Base-by-base conservation (phyloP, 352 stramenopile species). In the Phytophthora meadii region DNA sequence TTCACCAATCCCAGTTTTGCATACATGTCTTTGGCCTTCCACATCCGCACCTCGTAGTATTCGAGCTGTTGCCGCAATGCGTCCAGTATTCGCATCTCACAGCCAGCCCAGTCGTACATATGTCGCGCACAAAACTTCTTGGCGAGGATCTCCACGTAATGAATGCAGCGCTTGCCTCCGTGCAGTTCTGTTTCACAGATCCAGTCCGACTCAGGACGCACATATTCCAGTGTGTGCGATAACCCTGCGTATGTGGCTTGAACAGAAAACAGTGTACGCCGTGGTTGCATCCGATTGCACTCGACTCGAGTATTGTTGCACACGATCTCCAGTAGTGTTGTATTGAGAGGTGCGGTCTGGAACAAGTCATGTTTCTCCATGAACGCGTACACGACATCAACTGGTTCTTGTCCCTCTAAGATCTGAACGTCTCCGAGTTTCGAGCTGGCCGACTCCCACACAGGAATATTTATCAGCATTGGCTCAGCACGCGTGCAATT, bases 301-400 rank as follows among this genome's bases (percentile, higher is more conserved):
- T 66, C 64, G 19, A 93, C 83, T 27, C 84, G 77, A 54, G 84
- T 85, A 67, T 66, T 90, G 55, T 89, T 91, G 69, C 87, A 94
- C 8, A 90, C 83, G 11, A 88, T 64, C 56, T 87, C 67, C 2
- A 88, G 57, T 19, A 94, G 55, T 8, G 81, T 82, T 44, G 81
- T 90, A 74, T 94, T 94, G 53, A 94, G 67, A 41, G 87, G 87
- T 27, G 72, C 84, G 4, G 87, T 90, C 59, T 94, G 87, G 62
- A 94, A 93, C 24, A 94, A 48, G 44, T 94, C 87, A 69, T 94
- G 87, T 54, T 94, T 94, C 44, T 94, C 87, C 54, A 94, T 77
- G 50, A 94, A 94, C 15, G 87, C 79, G 54, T 94, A 93, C n/a
- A 94, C 82, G 30, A 89, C 73, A 47, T 94, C 87, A 2, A 93